Conservation (phyloP, 2,329 filamentous ascomycete genomes). For the Claviceps citrina region DNA sequence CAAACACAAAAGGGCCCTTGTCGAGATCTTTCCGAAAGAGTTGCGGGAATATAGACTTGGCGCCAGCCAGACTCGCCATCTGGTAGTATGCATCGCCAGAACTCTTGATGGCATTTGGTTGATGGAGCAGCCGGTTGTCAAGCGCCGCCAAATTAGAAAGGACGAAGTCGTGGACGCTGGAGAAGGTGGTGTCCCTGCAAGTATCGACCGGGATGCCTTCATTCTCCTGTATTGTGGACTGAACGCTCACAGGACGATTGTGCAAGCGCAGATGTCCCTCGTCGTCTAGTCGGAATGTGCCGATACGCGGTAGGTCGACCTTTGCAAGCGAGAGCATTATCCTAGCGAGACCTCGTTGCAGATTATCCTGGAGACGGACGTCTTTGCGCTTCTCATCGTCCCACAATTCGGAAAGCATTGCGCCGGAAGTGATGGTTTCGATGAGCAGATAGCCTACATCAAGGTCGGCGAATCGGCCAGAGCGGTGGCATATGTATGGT, state of each 20-base stretch:
- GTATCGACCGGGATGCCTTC: background rate
- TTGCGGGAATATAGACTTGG: background rate
- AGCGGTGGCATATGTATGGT: constrained; percentile 6
- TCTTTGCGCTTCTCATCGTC: background rate
- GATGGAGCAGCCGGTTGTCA: background rate
- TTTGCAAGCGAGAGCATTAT: constrained; percentile 17
- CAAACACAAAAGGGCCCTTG: constrained; percentile 14
- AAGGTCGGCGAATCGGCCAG: constrained; percentile 6
- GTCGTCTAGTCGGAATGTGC: constrained; percentile 14
- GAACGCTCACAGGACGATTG: constrained; percentile 6
- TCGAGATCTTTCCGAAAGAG: constrained; percentile 10
- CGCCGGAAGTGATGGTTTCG: constrained; percentile 7
- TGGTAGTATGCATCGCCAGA: background rate
- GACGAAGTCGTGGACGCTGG: background rate
- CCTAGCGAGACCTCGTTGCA: constrained; percentile 16
- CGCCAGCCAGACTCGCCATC: background rate
- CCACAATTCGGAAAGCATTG: background rate
- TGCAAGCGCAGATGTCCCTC: constrained; percentile 17
- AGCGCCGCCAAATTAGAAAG: background rate
- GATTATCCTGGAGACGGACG: constrained; percentile 9
- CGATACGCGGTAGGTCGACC: constrained; percentile 15
- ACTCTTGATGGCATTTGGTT: background rate
- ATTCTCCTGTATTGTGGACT: background rate
- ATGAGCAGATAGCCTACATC: constrained; percentile 11
- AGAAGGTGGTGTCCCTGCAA: background rate